phyloP scores from a whole-genome alignment of 139 green algal genomes.

The Chlorella vulgaris region DNA sequence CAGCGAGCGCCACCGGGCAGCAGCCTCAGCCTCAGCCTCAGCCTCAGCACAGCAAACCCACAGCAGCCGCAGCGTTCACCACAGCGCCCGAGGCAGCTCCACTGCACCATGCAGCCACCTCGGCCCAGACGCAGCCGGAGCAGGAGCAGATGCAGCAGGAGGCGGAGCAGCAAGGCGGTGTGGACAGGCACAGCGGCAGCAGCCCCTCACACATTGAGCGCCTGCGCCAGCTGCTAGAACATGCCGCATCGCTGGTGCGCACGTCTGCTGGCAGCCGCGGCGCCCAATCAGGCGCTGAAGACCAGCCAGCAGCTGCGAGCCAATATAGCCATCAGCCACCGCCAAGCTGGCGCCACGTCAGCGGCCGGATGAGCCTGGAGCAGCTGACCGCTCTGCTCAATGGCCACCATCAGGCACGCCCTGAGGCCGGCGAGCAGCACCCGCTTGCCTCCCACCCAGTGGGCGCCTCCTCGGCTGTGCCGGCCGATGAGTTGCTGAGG shows the following conservation, averaged over 20 bases:
- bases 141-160: neutral
- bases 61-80: neutral
- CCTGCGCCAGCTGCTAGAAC: neutral
- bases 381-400: neutral
- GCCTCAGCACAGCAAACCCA: neutral
- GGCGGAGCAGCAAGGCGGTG: neutral
- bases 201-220: constrained; percentile 1
- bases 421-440: neutral
- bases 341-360: neutral
- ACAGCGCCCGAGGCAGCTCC: neutral
- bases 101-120: neutral
- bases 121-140: neutral
- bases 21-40: neutral
- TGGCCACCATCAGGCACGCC: neutral
- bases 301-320: neutral
- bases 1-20: neutral
- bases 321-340: neutral
- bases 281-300: neutral
- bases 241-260: neutral
- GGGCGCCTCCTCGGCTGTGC: neutral
- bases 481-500: neutral
- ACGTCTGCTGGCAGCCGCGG: neutral
- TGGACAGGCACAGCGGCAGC: neutral
- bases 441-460: too few species aligned
- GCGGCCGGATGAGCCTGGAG: neutral